Base-by-base conservation (phyloP, 306 rosid species). In the Notholithocarpus densiflorus region DNA sequence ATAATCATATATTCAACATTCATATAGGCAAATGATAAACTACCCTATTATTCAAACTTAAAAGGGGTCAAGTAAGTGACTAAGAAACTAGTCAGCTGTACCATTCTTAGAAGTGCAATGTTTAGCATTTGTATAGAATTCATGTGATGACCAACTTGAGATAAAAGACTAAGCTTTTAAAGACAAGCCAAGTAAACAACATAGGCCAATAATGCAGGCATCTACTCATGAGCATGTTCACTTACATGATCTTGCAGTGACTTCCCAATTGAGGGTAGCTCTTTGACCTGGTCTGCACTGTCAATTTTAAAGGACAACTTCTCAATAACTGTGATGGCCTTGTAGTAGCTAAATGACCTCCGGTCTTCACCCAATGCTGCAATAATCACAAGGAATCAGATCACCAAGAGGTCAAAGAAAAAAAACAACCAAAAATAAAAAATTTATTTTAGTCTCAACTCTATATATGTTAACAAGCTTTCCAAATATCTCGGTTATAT, bases 321-420 rank as follows among this genome's bases (percentile, higher is more conserved):
- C 90, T 94, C 98, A 83, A 94, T 88, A 65, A 94, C 91, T 10
- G 93, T 48, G 57, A 90, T 86, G 24, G 98, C 98, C 84, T 92
- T 92, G 97, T 87, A 53, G 83, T 92, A 94, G 94, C 98, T 94
- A 84, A 92, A 94, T 24, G 98, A 94, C 83, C 98, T 86, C 76
- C 96, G 82, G 62, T 95, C 96, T 40, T 95, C 97, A 24, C 98
- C 98, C 90, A 95, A 75, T 4, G 98, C 98, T 92, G 82, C n/a
- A 53, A 82, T 54, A 59, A 78, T 21, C 83, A 78, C 75, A 78
- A 86, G 70, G 81, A 69, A 37, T 62, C 65, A 68, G 80, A 71
- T 51, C 86, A 61, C 78, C 45, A 71, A 71, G 72, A 75, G 43
- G 73, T 61, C 17, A 76, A 26, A 31, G 53, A 29, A 59, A 6